Evolutionary conservation across 1,284 basidiomycete species (phyloP).

Genomic region (Entoloma clypeatum): DNA sequence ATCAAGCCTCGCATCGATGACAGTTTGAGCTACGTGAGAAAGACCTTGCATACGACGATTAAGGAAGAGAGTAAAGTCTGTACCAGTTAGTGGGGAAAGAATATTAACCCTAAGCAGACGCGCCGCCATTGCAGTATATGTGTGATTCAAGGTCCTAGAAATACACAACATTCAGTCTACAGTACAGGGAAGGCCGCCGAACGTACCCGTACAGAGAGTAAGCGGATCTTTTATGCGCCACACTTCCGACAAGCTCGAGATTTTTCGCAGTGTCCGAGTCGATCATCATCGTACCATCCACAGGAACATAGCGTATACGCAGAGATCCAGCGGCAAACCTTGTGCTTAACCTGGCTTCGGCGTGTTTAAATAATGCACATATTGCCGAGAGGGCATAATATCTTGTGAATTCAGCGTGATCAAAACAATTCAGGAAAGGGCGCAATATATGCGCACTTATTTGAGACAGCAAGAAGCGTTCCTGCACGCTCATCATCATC

Average conservation of each 20-base stretch:
- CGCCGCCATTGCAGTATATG: slow-evolving; percentile 84
- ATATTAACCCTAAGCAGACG: slow-evolving; percentile 79
- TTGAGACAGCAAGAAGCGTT: slow-evolving; percentile 67
- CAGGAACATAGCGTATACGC: slow-evolving; percentile 75
- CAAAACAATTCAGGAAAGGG: not conserved
- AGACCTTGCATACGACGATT: not conserved
- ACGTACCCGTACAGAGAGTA: slow-evolving; percentile 74
- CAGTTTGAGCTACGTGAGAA: slow-evolving; percentile 43
- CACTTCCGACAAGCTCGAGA: slow-evolving; percentile 83
- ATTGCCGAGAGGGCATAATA: slow-evolving; percentile 86
- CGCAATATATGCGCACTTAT: slow-evolving; percentile 57
- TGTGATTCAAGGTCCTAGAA: slow-evolving; percentile 67
- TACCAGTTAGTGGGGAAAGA: slow-evolving; percentile 79
- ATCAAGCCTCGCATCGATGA: slow-evolving; percentile 79
- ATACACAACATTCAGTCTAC: not conserved
- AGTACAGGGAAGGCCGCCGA: not conserved
- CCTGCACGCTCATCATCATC: slow-evolving; percentile 75
- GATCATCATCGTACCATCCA: slow-evolving; percentile 90
- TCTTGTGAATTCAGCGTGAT: slow-evolving; percentile 38
- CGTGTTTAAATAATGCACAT: slow-evolving; percentile 81
- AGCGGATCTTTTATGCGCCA: slow-evolving; percentile 55
- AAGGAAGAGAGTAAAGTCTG: slow-evolving; percentile 9
- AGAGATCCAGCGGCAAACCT: slow-evolving; percentile 71
- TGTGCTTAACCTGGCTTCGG: slow-evolving; percentile 62
- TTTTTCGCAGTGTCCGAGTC: slow-evolving; percentile 84